Evolutionary conservation across 768 basidiomycete species (phyloP).

Genomic region (Fomitopsis serialis): DNA sequence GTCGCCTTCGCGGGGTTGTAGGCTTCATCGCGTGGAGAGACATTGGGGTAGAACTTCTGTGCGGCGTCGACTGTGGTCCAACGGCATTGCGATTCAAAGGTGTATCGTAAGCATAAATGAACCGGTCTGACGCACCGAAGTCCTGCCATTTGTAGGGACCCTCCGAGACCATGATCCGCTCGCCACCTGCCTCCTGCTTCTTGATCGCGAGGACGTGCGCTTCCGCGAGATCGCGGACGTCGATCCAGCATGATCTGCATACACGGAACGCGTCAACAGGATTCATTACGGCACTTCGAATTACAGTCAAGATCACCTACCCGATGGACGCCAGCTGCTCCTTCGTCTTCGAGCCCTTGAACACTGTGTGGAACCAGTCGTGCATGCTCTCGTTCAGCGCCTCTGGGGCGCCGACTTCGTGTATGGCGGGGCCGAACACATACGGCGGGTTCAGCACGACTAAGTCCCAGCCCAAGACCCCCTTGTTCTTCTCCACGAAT

Average conservation of each 20-base stretch:
- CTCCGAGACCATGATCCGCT: conserved; percentile 49
- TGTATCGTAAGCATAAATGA: too few relatives aligned
- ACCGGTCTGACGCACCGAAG: conserved; percentile 7
- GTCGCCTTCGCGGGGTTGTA: conserved; percentile 15
- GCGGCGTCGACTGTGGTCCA: conserved; percentile 7
- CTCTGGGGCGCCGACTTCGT: conserved; percentile 30
- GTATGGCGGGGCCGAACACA: conserved; percentile 22
- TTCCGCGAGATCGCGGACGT: conserved; percentile 51
- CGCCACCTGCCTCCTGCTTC: conserved; percentile 45
- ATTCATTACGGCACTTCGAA: background rate
- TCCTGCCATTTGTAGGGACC: conserved; percentile 22
- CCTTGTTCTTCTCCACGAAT: conserved; percentile 38
- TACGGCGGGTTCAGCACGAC: conserved; percentile 50
- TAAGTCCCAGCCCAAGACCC: conserved; percentile 22
- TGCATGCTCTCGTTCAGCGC: conserved; percentile 30
- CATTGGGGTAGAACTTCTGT: conserved; percentile 2
- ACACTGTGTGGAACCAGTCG: conserved; percentile 19
- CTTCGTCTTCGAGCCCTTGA: conserved; percentile 14
- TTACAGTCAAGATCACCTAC: conserved; percentile 2
- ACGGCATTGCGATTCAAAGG: too few relatives aligned
- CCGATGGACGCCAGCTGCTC: conserved; percentile 10
- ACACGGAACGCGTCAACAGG: background rate
- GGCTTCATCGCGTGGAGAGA: conserved; percentile 2
- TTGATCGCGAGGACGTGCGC: conserved; percentile 51
- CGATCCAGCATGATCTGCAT: conserved; percentile 20